phyloP scores from a whole-genome alignment of 2,329 filamentous ascomycete genomes.

The Aspergillus sp. region DNA sequence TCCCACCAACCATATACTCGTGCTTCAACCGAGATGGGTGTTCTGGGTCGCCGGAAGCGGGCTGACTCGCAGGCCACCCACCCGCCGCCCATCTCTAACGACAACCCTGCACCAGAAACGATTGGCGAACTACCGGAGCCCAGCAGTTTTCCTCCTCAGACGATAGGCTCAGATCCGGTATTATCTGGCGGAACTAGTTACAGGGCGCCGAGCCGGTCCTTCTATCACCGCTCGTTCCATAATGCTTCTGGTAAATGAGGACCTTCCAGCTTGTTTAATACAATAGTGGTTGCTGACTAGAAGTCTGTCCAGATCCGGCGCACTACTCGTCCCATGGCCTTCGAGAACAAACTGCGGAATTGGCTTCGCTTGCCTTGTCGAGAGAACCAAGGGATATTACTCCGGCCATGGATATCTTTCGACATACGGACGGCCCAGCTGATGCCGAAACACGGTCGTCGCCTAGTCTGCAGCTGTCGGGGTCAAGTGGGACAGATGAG shows the following conservation, averaged over 20 bases:
- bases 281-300: conserved; percentile 21
- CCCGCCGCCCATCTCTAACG: conserved; percentile 22
- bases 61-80: conserved; percentile 28
- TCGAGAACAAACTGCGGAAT: conserved; percentile 81
- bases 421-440: conserved; percentile 1
- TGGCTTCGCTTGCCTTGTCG: conserved; percentile 78
- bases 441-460: conserved; percentile 18
- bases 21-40: conserved; percentile 23
- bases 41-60: conserved; percentile 30
- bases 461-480: conserved; percentile 22
- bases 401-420: conserved; percentile 32
- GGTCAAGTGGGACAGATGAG: conserved; percentile 15
- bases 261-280: neutral
- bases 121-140: conserved; percentile 29
- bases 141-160: conserved; percentile 24
- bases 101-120: conserved; percentile 22
- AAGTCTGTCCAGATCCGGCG: conserved; percentile 61
- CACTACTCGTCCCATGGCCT: conserved; percentile 74
- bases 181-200: conserved; percentile 33
- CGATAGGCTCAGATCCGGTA: conserved; percentile 27
- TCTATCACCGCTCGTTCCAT: conserved; percentile 47
- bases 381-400: conserved; percentile 29
- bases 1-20: neutral
- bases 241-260: conserved; percentile 36
- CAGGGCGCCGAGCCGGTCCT: conserved; percentile 46